phyloP scores from a whole-genome alignment of 2,329 filamentous ascomycete species.

The Dryadomyces sulphureus region DNA sequence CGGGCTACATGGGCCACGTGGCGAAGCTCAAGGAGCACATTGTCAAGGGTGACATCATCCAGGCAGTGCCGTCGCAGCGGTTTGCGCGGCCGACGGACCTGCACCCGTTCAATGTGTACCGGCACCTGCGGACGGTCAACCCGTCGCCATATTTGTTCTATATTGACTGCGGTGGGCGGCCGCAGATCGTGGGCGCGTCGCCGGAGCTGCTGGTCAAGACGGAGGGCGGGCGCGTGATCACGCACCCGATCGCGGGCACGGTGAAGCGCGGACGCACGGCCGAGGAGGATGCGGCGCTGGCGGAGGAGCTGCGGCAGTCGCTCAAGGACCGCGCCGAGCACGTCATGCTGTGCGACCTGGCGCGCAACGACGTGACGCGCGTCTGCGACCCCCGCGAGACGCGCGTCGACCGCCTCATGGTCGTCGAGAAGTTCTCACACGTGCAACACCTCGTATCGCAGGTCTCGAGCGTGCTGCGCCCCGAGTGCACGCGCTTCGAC shows the following conservation, averaged over 20 bases:
- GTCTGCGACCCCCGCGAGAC: slow-evolving; percentile 85
- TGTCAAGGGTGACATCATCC: slow-evolving; percentile 83
- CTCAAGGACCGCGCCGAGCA: slow-evolving; percentile 90
- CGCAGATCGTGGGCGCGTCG: slow-evolving; percentile 89
- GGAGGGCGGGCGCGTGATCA: slow-evolving; percentile 69
- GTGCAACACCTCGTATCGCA: slow-evolving; percentile 96
- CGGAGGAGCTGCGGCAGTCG: slow-evolving; percentile 59
- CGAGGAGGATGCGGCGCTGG: slow-evolving; percentile 69
- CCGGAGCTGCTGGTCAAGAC: slow-evolving; percentile 91
- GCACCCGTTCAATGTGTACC: slow-evolving; percentile 97
- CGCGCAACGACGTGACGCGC: slow-evolving; percentile 90
- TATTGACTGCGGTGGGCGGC: slow-evolving; percentile 70
- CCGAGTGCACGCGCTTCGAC: slow-evolving; percentile 79
- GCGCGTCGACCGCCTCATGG: slow-evolving; percentile 86
- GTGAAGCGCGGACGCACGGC: slow-evolving; percentile 71
- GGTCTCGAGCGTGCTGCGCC: slow-evolving; percentile 77
- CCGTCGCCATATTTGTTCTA: slow-evolving; percentile 97
- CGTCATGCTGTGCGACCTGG: slow-evolving; percentile 95
- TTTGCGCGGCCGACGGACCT: slow-evolving; percentile 78
- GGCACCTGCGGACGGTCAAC: slow-evolving; percentile 91
- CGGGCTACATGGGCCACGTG: slow-evolving; percentile 86
- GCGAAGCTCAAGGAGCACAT: slow-evolving; percentile 81
- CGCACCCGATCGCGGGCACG: slow-evolving; percentile 92
- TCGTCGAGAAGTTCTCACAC: slow-evolving; percentile 86
- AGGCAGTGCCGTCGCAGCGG: slow-evolving; percentile 88